Evolutionary conservation across 495 filamentous ascomycete genomes (phyloP).

Genomic region (Penicillium macrosclerotiorum): DNA sequence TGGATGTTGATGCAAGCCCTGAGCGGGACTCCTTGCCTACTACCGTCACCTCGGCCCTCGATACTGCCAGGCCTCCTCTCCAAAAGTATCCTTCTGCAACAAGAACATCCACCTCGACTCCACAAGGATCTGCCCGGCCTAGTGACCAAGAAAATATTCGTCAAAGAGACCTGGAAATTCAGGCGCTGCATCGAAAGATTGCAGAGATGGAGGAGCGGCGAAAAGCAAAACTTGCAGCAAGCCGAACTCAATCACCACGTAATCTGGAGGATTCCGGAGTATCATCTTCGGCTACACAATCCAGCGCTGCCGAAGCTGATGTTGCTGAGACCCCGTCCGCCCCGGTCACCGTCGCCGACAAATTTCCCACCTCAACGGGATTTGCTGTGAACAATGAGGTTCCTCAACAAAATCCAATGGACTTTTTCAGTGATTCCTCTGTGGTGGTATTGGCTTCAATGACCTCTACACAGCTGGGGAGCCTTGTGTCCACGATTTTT

Average conservation of each 20-base stretch:
- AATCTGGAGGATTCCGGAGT: conserved; percentile 15
- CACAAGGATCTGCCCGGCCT: conserved; percentile 29
- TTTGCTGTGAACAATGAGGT: too few relatives aligned
- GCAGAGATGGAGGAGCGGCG: conserved; percentile 71
- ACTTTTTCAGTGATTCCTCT: conserved; percentile 14
- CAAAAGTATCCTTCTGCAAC: conserved; percentile 7
- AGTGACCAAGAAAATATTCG: conserved; percentile 57
- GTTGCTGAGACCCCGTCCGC: conserved; percentile 4
- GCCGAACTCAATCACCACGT: conserved; percentile 35
- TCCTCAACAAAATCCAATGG: conserved; percentile 4
- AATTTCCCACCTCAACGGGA: too few relatives aligned
- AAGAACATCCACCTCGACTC: conserved; percentile 35
- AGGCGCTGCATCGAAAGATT: conserved; percentile 71
- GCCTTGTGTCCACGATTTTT: conserved; percentile 30
- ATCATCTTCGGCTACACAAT: conserved; percentile 18
- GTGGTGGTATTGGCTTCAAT: conserved; percentile 12
- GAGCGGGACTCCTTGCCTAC: conserved; percentile 6
- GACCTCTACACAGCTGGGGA: conserved; percentile 22
- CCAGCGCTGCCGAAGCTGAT: conserved; percentile 11
- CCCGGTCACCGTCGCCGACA: neutral
- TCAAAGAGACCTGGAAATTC: conserved; percentile 65
- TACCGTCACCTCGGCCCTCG: neutral
- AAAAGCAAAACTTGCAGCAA: conserved; percentile 51
- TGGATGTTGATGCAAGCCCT: conserved; percentile 31
- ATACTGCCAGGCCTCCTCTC: conserved; percentile 4